These are phyloP conservation scores for Exidia glandulosa DNA, from an alignment of 768 basidiomycete genomes.

Conservation along the genomic window DNA sequence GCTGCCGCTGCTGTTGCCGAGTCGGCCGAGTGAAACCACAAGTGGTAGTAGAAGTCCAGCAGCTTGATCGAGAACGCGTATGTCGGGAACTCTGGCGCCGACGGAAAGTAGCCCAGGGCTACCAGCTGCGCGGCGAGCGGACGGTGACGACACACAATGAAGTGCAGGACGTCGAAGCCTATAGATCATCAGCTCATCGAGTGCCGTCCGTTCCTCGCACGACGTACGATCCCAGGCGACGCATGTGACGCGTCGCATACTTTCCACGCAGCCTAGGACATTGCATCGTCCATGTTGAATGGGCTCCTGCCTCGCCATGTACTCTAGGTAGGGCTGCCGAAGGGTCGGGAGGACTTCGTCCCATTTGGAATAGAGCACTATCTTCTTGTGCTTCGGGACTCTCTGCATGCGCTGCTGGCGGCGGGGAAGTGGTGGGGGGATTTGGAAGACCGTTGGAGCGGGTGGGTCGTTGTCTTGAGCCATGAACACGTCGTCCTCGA, in stretches of 20 bases:
- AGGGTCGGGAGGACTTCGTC: too few relatives aligned
- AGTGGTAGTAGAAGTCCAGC: constrained; percentile 20
- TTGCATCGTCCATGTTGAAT: too few relatives aligned
- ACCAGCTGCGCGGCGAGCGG: background rate
- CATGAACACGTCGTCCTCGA: too few relatives aligned
- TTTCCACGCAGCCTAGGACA: background rate
- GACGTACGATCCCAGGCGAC: background rate
- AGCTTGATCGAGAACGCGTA: constrained; percentile 18
- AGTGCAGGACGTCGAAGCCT: background rate
- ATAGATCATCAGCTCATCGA: too few relatives aligned
- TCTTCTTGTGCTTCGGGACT: too few relatives aligned
- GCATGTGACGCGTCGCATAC: background rate
- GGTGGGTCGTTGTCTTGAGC: too few relatives aligned
- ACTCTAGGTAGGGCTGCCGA: too few relatives aligned
- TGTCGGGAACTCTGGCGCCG: constrained; percentile 11
- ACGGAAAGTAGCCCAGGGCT: constrained; percentile 21
- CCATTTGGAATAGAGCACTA: too few relatives aligned
- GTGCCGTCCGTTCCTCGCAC: background rate
- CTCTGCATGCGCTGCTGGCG: too few relatives aligned
- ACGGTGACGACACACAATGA: background rate
- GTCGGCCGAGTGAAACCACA: constrained; percentile 28
- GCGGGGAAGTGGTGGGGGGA: background rate
- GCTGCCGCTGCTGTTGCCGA: constrained; percentile 20
- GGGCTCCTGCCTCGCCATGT: too few relatives aligned
- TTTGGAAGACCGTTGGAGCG: too few relatives aligned